Evolutionary conservation across 1,284 basidiomycete species (phyloP).

Genomic region (Farysia itapuensis): DNA sequence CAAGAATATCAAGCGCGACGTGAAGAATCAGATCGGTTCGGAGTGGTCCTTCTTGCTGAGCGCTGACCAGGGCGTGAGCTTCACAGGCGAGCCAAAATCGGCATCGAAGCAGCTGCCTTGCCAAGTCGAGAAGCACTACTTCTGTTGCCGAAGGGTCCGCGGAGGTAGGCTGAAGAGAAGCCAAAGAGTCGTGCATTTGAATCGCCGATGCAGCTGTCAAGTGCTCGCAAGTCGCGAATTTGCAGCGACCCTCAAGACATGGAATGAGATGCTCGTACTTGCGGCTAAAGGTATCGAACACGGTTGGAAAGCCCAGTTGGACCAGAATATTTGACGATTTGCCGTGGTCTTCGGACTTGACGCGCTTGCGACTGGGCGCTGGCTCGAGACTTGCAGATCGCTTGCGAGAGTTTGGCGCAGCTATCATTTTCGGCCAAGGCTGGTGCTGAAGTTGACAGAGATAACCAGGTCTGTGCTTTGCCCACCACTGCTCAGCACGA

Average conservation of each 20-base stretch:
- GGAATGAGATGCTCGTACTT: slow-evolving; percentile 1
- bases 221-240: not conserved
- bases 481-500: slow-evolving; percentile 40
- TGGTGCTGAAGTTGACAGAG: slow-evolving; percentile 11
- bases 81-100: slow-evolving; percentile 22
- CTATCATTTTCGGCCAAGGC: not conserved
- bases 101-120: slow-evolving; percentile 15
- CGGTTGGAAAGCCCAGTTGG: slow-evolving; percentile 7
- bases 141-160: not conserved
- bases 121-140: slow-evolving; percentile 23
- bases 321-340: slow-evolving; percentile 1
- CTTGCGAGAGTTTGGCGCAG: not conserved
- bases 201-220: slow-evolving; percentile 3
- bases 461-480: slow-evolving; percentile 7
- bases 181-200: slow-evolving; percentile 18
- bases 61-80: slow-evolving; percentile 9
- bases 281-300: slow-evolving; percentile 5
- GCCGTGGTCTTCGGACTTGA: not conserved
- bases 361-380: too few relatives aligned
- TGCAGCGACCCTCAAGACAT: slow-evolving; percentile 5
- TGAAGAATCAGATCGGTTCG: slow-evolving; percentile 27
- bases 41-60: slow-evolving; percentile 5
- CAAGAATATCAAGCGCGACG: slow-evolving; percentile 27
- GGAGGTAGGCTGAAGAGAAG: slow-evolving; percentile 1
- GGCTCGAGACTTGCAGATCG: too few relatives aligned